Base-by-base conservation (phyloP, 352 stramenopile species). In the Plasmopara viticola region DNA sequence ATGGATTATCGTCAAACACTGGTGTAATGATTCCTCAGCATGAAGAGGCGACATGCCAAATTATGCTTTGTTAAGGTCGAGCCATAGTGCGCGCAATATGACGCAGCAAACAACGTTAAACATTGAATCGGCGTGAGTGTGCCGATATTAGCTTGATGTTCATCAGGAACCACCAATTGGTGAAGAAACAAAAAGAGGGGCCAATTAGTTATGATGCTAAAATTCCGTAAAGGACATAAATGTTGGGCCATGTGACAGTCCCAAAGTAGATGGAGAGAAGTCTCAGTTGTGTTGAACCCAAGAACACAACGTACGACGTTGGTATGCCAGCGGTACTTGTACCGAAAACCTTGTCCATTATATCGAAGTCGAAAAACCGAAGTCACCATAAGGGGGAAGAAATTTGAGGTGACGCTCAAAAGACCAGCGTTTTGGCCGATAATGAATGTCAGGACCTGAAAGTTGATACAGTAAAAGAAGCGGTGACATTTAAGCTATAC, bases 61-160 rank as follows among this genome's bases (percentile, higher is more conserved):
- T 53, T 49, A 6, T 25, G 20, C 20, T 25, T 3, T 25, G 20
- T 25, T 25, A 3, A 25, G 20, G 20, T 25, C 3, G 20, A 59
- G 40, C 38, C 44, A 59, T 20, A 53, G 44, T 38, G 15, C 49
- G 1, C 53, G 44, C n/a, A 59, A 12, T 6, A 53, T 25, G 34
- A n/a, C 35, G 17, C 38, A 43, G 2, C 46, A 31, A 34, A 57
- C 10, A 40, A 58, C n/a, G 9, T 47, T 58, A 37, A 58, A 52
- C 47, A 33, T 14, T 18, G 13, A 39, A 47, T 14, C 12, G 33
- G 51, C 4, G 31, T 10, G 1, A 9, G 33, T 14, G 33, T 14
- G 4, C 9, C 33, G 5, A 38, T 5, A 14, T 1, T 38, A 38
- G 9, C 13, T 38, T 38, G 33, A 14, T 38, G 9, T 9, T 9